A percentile compares a stretch with the other conserved stretches of the same genome.
These are phyloP conservation scores for Rhexocercosporidium sp. DNA, from an alignment of 2,329 filamentous ascomycete genomes.

Conservation along the genomic window DNA sequence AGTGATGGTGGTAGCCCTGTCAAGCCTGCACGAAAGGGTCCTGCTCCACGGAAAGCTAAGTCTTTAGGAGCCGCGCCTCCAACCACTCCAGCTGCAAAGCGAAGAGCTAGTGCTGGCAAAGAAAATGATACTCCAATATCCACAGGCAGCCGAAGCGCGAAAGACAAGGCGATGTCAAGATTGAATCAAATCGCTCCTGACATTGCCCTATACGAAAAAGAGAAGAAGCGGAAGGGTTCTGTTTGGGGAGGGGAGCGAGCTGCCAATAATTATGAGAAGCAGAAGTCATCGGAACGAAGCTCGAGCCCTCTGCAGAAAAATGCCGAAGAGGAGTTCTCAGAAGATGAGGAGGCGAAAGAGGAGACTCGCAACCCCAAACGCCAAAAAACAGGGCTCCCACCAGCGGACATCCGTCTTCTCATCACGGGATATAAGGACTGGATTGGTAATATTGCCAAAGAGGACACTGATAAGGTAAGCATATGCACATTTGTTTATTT, in stretches of 20 bases:
- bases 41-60: slow-evolving; percentile 16
- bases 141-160: slow-evolving; percentile 83
- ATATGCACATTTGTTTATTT: neutral
- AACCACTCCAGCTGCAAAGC: slow-evolving; percentile 57
- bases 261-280: slow-evolving; percentile 61
- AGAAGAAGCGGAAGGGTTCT: slow-evolving; percentile 74
- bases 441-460: slow-evolving; percentile 73
- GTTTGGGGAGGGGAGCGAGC: slow-evolving; percentile 69
- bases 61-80: slow-evolving; percentile 10
- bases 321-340: slow-evolving; percentile 48
- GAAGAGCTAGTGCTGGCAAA: slow-evolving; percentile 65
- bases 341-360: slow-evolving; percentile 47
- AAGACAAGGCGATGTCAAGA: slow-evolving; percentile 78
- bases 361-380: slow-evolving; percentile 53
- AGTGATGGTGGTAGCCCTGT: slow-evolving; percentile 24
- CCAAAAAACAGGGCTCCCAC: slow-evolving; percentile 65
- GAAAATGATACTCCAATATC: slow-evolving; percentile 84
- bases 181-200: slow-evolving; percentile 81
- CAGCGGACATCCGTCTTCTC: slow-evolving; percentile 75
- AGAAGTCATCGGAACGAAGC: slow-evolving; percentile 42
- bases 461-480: slow-evolving; percentile 80
- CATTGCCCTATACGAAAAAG: slow-evolving; percentile 89
- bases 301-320: slow-evolving; percentile 48
- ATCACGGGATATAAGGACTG: slow-evolving; percentile 86
- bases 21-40: slow-evolving; percentile 17